Conservation (phyloP, 192 early-diverging fungal species). For the Coemansia sp. region DNA sequence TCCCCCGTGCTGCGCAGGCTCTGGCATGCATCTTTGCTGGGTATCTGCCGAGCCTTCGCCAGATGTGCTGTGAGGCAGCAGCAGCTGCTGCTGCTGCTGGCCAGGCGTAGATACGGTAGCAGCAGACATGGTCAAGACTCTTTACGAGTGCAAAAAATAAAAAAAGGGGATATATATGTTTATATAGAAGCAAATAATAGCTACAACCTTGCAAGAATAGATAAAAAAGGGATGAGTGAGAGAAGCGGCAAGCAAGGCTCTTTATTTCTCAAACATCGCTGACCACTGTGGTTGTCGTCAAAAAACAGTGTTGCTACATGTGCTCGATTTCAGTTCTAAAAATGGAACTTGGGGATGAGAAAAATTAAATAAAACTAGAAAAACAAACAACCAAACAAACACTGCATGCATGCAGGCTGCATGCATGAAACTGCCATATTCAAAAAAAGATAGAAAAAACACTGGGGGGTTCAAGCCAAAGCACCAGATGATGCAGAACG, state of each 20-base stretch:
- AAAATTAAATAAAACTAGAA: background rate
- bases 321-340: background rate
- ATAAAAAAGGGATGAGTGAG: too few species aligned
- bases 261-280: too few species aligned
- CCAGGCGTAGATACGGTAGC: background rate
- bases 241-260: too few species aligned
- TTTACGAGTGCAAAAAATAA: too few species aligned
- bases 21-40: background rate
- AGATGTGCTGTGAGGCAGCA: too few species aligned
- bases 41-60: background rate
- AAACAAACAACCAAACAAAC: background rate
- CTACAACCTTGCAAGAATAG: too few species aligned
- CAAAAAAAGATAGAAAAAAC: background rate
- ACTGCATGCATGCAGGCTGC: conserved; percentile 4
- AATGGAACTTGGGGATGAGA: background rate
- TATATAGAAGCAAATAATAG: too few species aligned
- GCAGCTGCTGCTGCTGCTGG: background rate
- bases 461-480: background rate
- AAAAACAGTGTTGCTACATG: background rate
- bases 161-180: background rate
- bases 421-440: background rate
- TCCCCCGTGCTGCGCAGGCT: conserved; percentile 2
- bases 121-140: background rate
- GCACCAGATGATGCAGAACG: background rate
- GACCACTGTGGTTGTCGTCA: too few species aligned